These are phyloP conservation scores for Phytophthora pisi DNA, from an alignment of 352 stramenopile species.

Conservation along the genomic window DNA sequence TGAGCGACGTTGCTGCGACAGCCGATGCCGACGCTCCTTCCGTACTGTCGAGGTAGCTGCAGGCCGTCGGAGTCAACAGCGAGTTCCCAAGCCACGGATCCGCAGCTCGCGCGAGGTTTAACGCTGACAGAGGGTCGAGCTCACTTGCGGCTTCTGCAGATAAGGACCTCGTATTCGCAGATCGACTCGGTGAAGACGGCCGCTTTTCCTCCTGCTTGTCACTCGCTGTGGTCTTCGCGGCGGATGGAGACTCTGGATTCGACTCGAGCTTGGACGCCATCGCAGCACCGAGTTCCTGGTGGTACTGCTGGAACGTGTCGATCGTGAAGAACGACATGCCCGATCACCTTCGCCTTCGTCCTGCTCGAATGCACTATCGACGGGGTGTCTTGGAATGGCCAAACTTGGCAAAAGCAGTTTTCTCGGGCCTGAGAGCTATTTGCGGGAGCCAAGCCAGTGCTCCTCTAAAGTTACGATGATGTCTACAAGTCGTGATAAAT, in stretches of 20 bases:
- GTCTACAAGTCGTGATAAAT: too few species aligned
- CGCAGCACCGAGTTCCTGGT: slow-evolving; percentile 18
- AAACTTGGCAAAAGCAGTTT: slow-evolving; percentile 11
- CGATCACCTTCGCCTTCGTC: neutral
- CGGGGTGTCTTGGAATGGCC: neutral
- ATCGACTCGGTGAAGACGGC: slow-evolving; percentile 16
- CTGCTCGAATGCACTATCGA: slow-evolving; percentile 3
- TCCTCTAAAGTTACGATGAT: too few species aligned
- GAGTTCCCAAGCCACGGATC: slow-evolving; percentile 63
- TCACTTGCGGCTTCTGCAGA: slow-evolving; percentile 37
- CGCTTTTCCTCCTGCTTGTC: slow-evolving; percentile 26
- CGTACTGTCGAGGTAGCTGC: slow-evolving; percentile 20
- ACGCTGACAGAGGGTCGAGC: slow-evolving; percentile 54
- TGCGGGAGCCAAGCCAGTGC: neutral
- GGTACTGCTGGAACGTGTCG: slow-evolving; percentile 37
- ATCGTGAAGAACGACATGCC: slow-evolving; percentile 42
- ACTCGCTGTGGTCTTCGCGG: slow-evolving; percentile 1
- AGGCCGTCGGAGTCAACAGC: slow-evolving; percentile 28
- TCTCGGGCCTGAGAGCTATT: neutral
- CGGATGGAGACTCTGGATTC: slow-evolving; percentile 17
- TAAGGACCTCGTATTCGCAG: slow-evolving; percentile 12
- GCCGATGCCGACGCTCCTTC: slow-evolving; percentile 27
- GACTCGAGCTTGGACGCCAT: slow-evolving; percentile 25
- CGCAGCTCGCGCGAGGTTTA: slow-evolving; percentile 50
- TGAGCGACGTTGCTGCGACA: slow-evolving; percentile 34